Percentiles rank a stretch among this genome's conserved stretches.
phyloP scores from a whole-genome alignment of 306 rosid genomes.

The Clitoria ternatea region DNA sequence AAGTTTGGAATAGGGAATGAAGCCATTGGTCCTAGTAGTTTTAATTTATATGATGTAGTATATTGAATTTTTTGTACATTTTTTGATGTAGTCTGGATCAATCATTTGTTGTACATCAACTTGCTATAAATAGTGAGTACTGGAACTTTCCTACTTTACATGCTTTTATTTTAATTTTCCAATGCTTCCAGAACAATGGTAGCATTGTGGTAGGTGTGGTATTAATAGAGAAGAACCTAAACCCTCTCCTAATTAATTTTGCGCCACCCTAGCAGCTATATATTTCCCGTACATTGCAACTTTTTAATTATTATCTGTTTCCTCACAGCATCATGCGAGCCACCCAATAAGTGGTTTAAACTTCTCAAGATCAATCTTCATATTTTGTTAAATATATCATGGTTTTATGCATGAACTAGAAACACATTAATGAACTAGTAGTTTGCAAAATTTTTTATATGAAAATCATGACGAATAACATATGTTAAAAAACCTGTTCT shows the following conservation, averaged over 20 bases:
- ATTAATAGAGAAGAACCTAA: background rate
- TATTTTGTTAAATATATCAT: too few species aligned
- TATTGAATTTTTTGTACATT: slow-evolving; percentile 35
- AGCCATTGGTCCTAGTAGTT: slow-evolving; percentile 53
- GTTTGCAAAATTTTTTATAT: too few species aligned
- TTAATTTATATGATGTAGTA: slow-evolving; percentile 27
- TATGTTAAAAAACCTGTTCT: too few species aligned
- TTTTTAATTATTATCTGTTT: slow-evolving; percentile 35
- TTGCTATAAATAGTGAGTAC: slow-evolving; percentile 27
- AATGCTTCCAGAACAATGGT: slow-evolving; percentile 3
- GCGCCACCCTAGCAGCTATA: background rate
- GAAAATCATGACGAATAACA: too few species aligned
- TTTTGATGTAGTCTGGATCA: slow-evolving; percentile 36
- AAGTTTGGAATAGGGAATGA: slow-evolving; percentile 47
- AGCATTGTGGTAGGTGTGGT: background rate
- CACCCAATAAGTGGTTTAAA: slow-evolving; percentile 48
- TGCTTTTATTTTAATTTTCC: background rate
- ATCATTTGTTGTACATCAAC: slow-evolving; percentile 46
- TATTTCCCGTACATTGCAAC: background rate
- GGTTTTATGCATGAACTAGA: slow-evolving; percentile 58
- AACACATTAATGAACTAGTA: too few species aligned
- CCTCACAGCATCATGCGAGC: slow-evolving; percentile 44
- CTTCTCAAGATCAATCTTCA: too few species aligned
- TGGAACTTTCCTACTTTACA: slow-evolving; percentile 13
- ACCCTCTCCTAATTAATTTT: background rate